Base-by-base conservation (phyloP, 1,284 basidiomycete species). In the Wolfiporia cocos region DNA sequence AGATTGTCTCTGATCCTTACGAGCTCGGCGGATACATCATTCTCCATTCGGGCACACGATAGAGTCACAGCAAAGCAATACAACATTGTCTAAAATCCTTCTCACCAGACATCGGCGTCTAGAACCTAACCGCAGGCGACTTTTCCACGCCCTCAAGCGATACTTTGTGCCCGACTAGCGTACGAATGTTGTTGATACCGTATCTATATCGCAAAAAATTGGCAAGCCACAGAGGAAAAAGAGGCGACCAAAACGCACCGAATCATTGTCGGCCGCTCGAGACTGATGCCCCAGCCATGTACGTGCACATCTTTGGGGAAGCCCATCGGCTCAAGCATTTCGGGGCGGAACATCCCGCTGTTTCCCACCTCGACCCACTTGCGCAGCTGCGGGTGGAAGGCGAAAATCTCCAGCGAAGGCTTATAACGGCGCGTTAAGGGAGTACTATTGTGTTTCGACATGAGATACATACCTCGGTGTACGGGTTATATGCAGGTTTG, bases 251-350 rank as follows among this genome's bases (percentile, higher is more conserved):
- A 22, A 34, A 10, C 19, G 15, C 51, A 90, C 89, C 92, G 81
- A 68, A 99, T 99, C 96, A 99, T 99, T 1, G 96, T 99, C n/a
- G 96, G 96, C 49, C 96, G 73, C 68, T 99, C 96, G 26, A 99
- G 72, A 58, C 85, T 82, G 51, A 99, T 78, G 42, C 96, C 96
- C 92, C 95, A 99, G 15, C 96, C 96, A 51, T 96, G 86, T 3
- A 98, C 95, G 39, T 94, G 86, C 9, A 99, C 93, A 54, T 94
- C 93, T 53, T 93, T 91, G 2, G 96, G 96, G 59, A 99, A 84
- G 32, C 96, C 96, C 94, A 99, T 99, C 7, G 96, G 93, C 60
- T 93, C 92, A 36, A 99, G 74, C 95, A 99, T 99, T 63, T 99
- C 96, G 2, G 96, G 96, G 29, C 96, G 80, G 85, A 99, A 99